Evolutionary conservation across 768 basidiomycete species (phyloP).

Genomic region (Tulasnella sp.): DNA sequence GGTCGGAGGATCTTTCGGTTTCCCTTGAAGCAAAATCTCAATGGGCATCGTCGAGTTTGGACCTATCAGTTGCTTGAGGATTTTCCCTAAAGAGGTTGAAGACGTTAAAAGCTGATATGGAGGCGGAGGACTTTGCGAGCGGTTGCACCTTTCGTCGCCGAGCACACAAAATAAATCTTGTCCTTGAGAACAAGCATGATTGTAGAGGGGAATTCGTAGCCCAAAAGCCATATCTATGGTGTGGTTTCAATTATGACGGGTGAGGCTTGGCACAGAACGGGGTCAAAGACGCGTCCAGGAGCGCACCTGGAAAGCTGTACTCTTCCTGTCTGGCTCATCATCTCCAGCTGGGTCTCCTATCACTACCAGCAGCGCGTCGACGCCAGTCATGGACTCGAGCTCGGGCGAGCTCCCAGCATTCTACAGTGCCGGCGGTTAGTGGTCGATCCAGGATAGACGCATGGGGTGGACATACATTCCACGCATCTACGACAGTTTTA

Average conservation of each 20-base stretch:
- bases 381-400: constrained; percentile 65
- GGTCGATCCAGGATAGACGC: not conserved
- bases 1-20: constrained; percentile 74
- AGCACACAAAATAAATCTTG: constrained; percentile 79
- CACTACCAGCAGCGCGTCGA: constrained; percentile 69
- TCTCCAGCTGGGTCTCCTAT: constrained; percentile 81
- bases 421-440: constrained; percentile 1
- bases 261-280: constrained; percentile 23
- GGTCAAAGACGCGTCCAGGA: constrained; percentile 34
- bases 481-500: constrained; percentile 25
- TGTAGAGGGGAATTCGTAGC: constrained; percentile 97
- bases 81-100: constrained; percentile 63
- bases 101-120: constrained; percentile 24
- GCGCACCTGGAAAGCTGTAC: constrained; percentile 86
- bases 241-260: not conserved
- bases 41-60: constrained; percentile 61
- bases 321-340: constrained; percentile 89
- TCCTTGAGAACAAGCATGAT: constrained; percentile 80
- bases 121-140: not conserved
- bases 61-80: constrained; percentile 71
- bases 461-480: constrained; percentile 21
- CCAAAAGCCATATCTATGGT: constrained; percentile 88
- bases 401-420: constrained; percentile 46
- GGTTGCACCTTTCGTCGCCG: constrained; percentile 78
- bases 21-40: constrained; percentile 77